A percentile compares a stretch with the other conserved stretches of the same genome.
phyloP scores from a whole-genome alignment of 2,329 filamentous ascomycete genomes.

The Trichoderma hamatum region DNA sequence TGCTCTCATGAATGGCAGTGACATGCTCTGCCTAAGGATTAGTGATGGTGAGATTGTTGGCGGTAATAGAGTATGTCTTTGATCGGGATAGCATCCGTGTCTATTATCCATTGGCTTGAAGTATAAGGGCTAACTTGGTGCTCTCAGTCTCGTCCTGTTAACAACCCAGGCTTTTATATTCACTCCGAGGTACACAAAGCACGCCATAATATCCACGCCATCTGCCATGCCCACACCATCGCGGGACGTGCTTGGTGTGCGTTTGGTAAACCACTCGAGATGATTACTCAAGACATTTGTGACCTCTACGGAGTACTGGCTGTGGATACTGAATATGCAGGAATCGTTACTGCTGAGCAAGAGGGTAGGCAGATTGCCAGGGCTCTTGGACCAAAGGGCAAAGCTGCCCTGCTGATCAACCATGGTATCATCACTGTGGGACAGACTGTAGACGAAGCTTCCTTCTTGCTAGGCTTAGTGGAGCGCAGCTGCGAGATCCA shows the following conservation, averaged over 20 bases:
- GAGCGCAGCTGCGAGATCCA: conserved; percentile 72
- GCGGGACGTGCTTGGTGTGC: conserved; percentile 69
- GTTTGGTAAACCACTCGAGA: conserved; percentile 67
- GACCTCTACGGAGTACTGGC: conserved; percentile 65
- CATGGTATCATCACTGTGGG: conserved; percentile 75
- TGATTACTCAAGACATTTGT: conserved; percentile 70
- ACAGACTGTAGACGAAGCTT: conserved; percentile 72
- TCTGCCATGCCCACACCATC: conserved; percentile 70
- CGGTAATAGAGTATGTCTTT: conserved; percentile 53
- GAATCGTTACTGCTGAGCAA: conserved; percentile 60
- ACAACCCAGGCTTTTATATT: conserved; percentile 71
- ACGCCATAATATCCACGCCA: conserved; percentile 64
- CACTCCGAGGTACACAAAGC: conserved; percentile 70
- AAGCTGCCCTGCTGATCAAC: conserved; percentile 68
- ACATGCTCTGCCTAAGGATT: conserved; percentile 68
- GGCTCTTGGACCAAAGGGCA: conserved; percentile 61
- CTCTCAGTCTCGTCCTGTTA: conserved; percentile 55
- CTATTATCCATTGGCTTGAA: background rate
- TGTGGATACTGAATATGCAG: conserved; percentile 62
- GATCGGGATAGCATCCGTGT: background rate
- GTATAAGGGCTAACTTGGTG: background rate
- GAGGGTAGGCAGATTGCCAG: conserved; percentile 67
- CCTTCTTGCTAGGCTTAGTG: conserved; percentile 68
- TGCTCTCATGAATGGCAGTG: conserved; percentile 64
- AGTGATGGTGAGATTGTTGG: conserved; percentile 62